Percentiles rank a stretch among this genome's conserved stretches.
Conservation (phyloP, 139 green algal species). For the Desmodesmus armatus region DNA sequence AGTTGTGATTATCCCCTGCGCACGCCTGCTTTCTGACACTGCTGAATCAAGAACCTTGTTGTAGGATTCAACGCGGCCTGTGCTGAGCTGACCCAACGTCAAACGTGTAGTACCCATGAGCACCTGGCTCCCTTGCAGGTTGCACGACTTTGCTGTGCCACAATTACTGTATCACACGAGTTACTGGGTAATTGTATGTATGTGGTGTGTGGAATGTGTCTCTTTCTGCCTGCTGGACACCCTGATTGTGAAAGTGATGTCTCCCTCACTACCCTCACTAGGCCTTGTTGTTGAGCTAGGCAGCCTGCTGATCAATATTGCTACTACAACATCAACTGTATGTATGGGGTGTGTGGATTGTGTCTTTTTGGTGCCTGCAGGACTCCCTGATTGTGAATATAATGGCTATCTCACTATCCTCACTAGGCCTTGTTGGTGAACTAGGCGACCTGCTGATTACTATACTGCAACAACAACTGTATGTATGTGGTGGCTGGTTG, state of each 20-base stretch:
- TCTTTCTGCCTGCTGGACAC: background rate
- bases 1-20: background rate
- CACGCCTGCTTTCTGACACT: background rate
- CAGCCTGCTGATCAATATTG: background rate
- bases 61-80: background rate
- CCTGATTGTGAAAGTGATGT: background rate
- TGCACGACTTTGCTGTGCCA: too few species aligned
- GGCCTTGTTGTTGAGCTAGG: background rate
- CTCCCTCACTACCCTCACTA: background rate
- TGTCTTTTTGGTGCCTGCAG: background rate
- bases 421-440: background rate
- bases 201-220: background rate
- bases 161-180: too few species aligned
- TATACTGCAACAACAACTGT: too few species aligned
- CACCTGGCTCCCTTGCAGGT: too few species aligned
- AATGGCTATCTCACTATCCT: background rate
- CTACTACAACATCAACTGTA: too few species aligned
- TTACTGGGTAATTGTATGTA: too few species aligned
- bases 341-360: too few species aligned
- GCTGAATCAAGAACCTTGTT: background rate
- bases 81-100: too few species aligned
- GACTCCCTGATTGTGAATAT: constrained; percentile 9
- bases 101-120: too few species aligned
- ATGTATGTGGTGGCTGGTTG: too few species aligned
- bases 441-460: background rate